Base-by-base conservation (phyloP, 2,329 filamentous ascomycete species). In the Epichloe sibirici region DNA sequence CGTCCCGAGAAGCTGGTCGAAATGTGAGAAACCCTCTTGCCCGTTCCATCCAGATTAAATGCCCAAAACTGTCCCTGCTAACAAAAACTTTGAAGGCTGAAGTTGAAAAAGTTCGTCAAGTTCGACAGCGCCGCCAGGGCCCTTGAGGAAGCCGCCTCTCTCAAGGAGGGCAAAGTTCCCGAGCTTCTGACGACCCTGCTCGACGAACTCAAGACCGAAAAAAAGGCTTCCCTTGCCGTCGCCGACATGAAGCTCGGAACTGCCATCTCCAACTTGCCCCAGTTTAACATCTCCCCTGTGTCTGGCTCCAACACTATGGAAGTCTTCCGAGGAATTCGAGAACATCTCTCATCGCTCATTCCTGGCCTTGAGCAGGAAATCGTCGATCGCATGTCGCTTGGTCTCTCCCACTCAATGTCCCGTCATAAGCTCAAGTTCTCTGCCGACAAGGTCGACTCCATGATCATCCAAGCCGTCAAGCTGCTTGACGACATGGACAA, bases 371-470 rank as follows among this genome's bases (percentile, higher is more conserved):
- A 86, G 48, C 83, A 88, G 50, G 81, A 89, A 64, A 91, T 93
- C 66, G 82, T 97, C 66, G 86, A 89, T 66, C 93, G 90, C 63
- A 97, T 97, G 87, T 85, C 88, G 25, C 81, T 98, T 55, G 93
- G 93, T 82, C 84, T 98, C 49, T 95, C 91, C 38, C 93, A 98
- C 75, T 96, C 90, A 53, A 84, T 98, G 64, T 95, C 91, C 47
- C 85, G 90, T 58, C 90, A 98, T 75, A 97, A 95, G 79, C 83
- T 98, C 66, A 96, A 96, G 77, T 98, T 98, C 74, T 95, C 89
- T 8, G 86, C 91, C 53, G 90, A 98, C 67, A 98, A 98, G 78
- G 91, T 98, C 61, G 93, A 98, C 68, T 93, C 93, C 49, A 98
- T 98, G 93, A 95, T 98, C 66, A 90, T 98, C 54, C 93, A 98